Conservation (phyloP, 2,329 filamentous ascomycete species). For the Aspergillus sp. region DNA sequence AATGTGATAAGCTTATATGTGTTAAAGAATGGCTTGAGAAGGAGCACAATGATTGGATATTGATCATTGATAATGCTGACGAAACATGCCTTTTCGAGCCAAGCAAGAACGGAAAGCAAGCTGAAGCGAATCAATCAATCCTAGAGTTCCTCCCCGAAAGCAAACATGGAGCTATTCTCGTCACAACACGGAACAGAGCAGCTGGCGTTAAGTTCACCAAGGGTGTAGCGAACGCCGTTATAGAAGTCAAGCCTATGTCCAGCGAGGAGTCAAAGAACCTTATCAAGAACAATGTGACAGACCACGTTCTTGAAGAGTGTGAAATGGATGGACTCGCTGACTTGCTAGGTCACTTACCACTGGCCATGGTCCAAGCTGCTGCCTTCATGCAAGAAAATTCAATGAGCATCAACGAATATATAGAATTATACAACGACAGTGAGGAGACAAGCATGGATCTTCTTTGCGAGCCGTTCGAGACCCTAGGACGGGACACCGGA, state of each 20-base stretch:
- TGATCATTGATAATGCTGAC: conserved; percentile 23
- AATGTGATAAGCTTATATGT: conserved; percentile 2
- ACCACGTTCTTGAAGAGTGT: conserved; percentile 1
- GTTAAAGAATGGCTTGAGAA: conserved; percentile 16
- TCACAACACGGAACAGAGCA: conserved; percentile 14
- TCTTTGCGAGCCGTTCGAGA: conserved; percentile 15
- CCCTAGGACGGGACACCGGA: conserved; percentile 10
- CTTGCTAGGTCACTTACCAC: conserved; percentile 11
- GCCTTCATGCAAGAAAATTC: conserved; percentile 15
- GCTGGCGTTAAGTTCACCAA: conserved; percentile 14
- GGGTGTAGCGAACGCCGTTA: background rate
- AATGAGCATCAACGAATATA: conserved; percentile 13
- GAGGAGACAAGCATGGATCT: conserved; percentile 14
- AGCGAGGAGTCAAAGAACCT: conserved; percentile 10
- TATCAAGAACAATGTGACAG: conserved; percentile 7
- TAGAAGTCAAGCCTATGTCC: conserved; percentile 14
- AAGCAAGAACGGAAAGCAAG: background rate
- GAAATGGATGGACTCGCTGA: conserved; percentile 9
- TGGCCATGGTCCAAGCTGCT: conserved; percentile 14
- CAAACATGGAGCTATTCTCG: background rate
- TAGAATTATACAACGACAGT: conserved; percentile 15
- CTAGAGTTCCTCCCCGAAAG: conserved; percentile 5
- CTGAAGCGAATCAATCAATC: background rate
- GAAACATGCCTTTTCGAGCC: conserved; percentile 14
- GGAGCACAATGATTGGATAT: conserved; percentile 11